These are phyloP conservation scores for Senna tora DNA, from an alignment of 306 rosid species.

Conservation along the genomic window DNA sequence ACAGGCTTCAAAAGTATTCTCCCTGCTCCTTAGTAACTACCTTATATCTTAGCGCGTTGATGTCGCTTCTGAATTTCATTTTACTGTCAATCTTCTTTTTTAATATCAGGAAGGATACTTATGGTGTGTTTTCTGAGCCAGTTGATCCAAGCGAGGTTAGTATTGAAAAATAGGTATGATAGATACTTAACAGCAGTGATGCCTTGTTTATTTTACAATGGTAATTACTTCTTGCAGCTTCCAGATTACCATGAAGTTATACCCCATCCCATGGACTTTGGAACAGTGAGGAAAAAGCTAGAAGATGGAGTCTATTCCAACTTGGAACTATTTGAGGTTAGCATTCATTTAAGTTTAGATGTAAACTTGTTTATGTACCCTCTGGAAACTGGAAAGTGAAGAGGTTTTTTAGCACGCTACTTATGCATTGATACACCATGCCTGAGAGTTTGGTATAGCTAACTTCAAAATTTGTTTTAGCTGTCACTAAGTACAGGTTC, in stretches of 20 bases:
- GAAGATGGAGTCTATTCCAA: slow-evolving; percentile 48
- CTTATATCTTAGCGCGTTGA: slow-evolving; percentile 39
- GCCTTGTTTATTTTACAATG: not conserved
- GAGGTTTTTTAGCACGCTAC: not conserved
- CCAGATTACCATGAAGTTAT: slow-evolving; percentile 74
- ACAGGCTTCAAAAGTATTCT: slow-evolving; percentile 68
- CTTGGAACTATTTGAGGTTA: slow-evolving; percentile 73
- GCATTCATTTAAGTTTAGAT: slow-evolving; percentile 18
- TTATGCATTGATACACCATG: not conserved
- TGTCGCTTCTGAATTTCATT: slow-evolving; percentile 38
- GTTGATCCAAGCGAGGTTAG: slow-evolving; percentile 77
- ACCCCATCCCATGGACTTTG: slow-evolving; percentile 71
- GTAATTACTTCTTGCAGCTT: slow-evolving; percentile 50
- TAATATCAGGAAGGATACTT: slow-evolving; percentile 67
- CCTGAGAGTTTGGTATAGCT: not conserved
- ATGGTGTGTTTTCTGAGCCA: slow-evolving; percentile 71
- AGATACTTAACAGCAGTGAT: not conserved
- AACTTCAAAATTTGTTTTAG: not conserved
- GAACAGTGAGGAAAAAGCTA: slow-evolving; percentile 65
- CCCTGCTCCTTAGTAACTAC: slow-evolving; percentile 31
- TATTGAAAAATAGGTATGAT: slow-evolving; percentile 12
- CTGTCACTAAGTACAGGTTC: not conserved
- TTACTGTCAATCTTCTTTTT: slow-evolving; percentile 33
- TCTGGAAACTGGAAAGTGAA: not conserved
- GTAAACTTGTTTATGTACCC: not conserved